These are phyloP conservation scores for Mycena albidolilacea DNA, from an alignment of 768 basidiomycete species.

Conservation along the genomic window DNA sequence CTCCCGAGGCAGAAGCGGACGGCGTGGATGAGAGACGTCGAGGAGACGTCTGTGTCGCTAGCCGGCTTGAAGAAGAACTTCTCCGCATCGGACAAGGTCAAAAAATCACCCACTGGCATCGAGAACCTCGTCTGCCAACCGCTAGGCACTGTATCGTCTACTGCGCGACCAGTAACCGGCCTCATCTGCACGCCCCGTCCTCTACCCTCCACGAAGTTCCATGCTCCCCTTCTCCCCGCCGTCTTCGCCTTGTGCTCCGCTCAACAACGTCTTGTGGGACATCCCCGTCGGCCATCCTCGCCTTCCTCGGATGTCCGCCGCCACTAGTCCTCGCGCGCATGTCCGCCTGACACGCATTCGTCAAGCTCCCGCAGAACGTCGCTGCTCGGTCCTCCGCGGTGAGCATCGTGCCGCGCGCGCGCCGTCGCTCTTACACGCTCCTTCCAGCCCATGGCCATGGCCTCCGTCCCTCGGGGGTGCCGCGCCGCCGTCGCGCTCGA, in stretches of 20 bases:
- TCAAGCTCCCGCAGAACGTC: slow-evolving; percentile 75
- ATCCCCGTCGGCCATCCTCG: slow-evolving; percentile 83
- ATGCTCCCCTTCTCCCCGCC: slow-evolving; percentile 36
- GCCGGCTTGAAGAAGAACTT: too few species aligned
- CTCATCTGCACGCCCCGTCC: slow-evolving; percentile 22
- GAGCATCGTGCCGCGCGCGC: slow-evolving; percentile 68
- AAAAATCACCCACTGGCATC: too few species aligned
- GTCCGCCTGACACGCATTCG: slow-evolving; percentile 88
- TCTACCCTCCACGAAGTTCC: slow-evolving; percentile 36
- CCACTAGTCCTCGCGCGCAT: not conserved
- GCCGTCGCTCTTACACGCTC: slow-evolving; percentile 89
- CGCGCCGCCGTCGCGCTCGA: slow-evolving; percentile 63
- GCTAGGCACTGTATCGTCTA: too few species aligned
- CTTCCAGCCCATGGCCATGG: slow-evolving; percentile 86
- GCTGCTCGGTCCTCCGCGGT: slow-evolving; percentile 79
- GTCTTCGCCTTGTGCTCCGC: slow-evolving; percentile 68
- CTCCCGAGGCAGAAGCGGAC: too few species aligned
- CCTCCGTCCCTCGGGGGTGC: slow-evolving; percentile 79
- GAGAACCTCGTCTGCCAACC: too few species aligned
- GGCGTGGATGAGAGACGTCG: too few species aligned
- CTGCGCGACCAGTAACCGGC: too few species aligned
- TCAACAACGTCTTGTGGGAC: slow-evolving; percentile 94
- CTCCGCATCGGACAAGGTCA: too few species aligned
- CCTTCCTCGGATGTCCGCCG: slow-evolving; percentile 62
- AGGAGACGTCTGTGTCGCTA: too few species aligned